Evolutionary conservation across 2,329 filamentous ascomycete species (phyloP), one percentile per base, ranked within the genome.

Genomic region (Aspergillus eucalypticola): DNA sequence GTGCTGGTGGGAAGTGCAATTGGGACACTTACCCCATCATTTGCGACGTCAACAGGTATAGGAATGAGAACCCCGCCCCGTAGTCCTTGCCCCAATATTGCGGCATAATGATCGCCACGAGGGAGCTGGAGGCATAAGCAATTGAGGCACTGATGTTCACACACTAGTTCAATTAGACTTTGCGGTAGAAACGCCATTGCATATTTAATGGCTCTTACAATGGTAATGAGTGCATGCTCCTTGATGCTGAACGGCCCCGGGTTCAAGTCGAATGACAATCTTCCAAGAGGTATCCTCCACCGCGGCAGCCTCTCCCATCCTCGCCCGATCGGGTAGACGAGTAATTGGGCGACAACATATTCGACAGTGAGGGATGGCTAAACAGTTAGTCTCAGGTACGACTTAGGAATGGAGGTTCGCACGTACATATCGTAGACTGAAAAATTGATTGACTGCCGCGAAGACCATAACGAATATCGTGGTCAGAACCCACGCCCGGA

Each of bases 61-160:
- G 54, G 50, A 74, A 74, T 5, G 69, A 71, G 55, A 73, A 73
- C 0, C 71, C 71, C 6, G 71, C 66, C 8, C 71, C 71, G 17
- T 65, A 73, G 38, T 76, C 71, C 4, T 65, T 68, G 55, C 71
- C 65, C 73, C 74, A 76, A 51, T 72, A 76, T 2, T 71, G 67
- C 8, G 72, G 73, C 54, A 72, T 75, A 42, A 67, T 64, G 44
- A 76, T 76, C 3, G 73, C 70, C 3, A 75, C 70, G 6, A 75
- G 61, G 2, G 71, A 68, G 13, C 70, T 61, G n/a, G 59, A 59
- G 6, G 71, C 69, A 21, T 71, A 71, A 1, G 69, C 66, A 8
- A 46, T 66, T 41, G 65, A 66, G 27, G 68, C 65, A 49, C 70
- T 72, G 29, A 73, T 73, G 46, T 73, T 73, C 35, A 73, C 71